These are phyloP conservation scores for Plectosphaerella plurivora DNA, from an alignment of 2,329 filamentous ascomycete genomes.

Conservation along the genomic window DNA sequence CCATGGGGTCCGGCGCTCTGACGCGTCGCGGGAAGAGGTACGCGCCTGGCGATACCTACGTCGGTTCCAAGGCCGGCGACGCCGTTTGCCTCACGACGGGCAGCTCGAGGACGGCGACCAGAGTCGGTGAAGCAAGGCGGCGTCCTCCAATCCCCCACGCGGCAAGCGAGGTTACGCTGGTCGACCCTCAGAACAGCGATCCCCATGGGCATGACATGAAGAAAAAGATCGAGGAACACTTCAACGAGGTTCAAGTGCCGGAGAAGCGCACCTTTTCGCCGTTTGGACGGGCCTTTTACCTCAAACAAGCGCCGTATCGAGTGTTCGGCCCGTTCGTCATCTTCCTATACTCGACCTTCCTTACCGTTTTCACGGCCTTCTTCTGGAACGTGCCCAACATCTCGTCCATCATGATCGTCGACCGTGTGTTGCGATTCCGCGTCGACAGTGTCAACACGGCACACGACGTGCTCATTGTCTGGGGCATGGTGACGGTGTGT, in stretches of 20 bases:
- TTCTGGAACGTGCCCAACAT: constrained; percentile 49
- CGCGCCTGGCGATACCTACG: constrained; percentile 39
- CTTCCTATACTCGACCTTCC: constrained; percentile 43
- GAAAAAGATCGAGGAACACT: neutral
- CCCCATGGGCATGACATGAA: neutral
- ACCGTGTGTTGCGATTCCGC: constrained; percentile 21
- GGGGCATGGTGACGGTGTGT: constrained; percentile 30
- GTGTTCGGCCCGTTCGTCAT: constrained; percentile 43
- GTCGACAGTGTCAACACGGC: constrained; percentile 13
- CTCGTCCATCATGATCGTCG: constrained; percentile 40
- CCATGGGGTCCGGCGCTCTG: constrained; percentile 50
- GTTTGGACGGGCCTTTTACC: constrained; percentile 53
- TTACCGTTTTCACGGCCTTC: constrained; percentile 38
- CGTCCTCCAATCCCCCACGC: constrained; percentile 14
- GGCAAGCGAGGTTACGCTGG: constrained; percentile 20
- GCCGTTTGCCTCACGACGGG: constrained; percentile 34
- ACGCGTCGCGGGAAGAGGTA: constrained; percentile 41
- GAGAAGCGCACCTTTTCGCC: constrained; percentile 24
- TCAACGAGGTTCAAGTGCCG: neutral
- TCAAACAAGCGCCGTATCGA: constrained; percentile 42
- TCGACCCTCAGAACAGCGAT: constrained; percentile 2
- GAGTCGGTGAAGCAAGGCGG: constrained; percentile 1
- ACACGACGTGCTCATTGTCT: constrained; percentile 31
- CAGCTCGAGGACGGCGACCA: neutral
- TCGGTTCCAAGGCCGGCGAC: constrained; percentile 47